Conservation (phyloP, 345 rosid species). For the Trapa bicornis region DNA sequence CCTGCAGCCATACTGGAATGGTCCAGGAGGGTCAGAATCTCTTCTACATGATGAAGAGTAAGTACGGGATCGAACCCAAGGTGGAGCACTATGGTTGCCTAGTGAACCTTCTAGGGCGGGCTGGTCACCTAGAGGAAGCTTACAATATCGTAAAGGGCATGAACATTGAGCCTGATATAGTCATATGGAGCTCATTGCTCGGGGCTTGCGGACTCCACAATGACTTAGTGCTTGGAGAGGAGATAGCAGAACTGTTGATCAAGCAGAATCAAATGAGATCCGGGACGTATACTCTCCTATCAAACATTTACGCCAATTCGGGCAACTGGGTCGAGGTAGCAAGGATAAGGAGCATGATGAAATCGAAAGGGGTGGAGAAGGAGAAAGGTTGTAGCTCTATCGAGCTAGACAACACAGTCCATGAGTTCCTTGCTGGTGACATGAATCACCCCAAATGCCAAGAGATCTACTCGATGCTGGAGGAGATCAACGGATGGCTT, state of each 20-base stretch:
- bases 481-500: slow-evolving; percentile 35
- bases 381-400: slow-evolving; percentile 65
- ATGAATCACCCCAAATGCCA: slow-evolving; percentile 31
- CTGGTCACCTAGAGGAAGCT: slow-evolving; percentile 47
- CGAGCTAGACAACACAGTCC: slow-evolving; percentile 36
- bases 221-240: slow-evolving; percentile 43
- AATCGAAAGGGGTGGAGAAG: slow-evolving; percentile 40
- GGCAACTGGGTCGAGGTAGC: slow-evolving; percentile 52
- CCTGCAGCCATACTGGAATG: slow-evolving; percentile 68
- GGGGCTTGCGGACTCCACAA: slow-evolving; percentile 55
- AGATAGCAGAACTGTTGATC: slow-evolving; percentile 51
- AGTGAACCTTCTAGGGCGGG: slow-evolving; percentile 59
- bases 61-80: slow-evolving; percentile 45
- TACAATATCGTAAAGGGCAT: slow-evolving; percentile 33
- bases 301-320: slow-evolving; percentile 50
- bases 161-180: slow-evolving; percentile 39
- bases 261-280: slow-evolving; percentile 33
- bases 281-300: slow-evolving; percentile 55
- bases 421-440: slow-evolving; percentile 50
- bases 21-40: slow-evolving; percentile 44
- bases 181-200: slow-evolving; percentile 62
- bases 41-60: slow-evolving; percentile 41
- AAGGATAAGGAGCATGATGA: slow-evolving; percentile 58
- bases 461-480: slow-evolving; percentile 37
- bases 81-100: slow-evolving; percentile 78